Base-by-base conservation (phyloP, 257 asterid genomes). In the Lycium ferocissimum region DNA sequence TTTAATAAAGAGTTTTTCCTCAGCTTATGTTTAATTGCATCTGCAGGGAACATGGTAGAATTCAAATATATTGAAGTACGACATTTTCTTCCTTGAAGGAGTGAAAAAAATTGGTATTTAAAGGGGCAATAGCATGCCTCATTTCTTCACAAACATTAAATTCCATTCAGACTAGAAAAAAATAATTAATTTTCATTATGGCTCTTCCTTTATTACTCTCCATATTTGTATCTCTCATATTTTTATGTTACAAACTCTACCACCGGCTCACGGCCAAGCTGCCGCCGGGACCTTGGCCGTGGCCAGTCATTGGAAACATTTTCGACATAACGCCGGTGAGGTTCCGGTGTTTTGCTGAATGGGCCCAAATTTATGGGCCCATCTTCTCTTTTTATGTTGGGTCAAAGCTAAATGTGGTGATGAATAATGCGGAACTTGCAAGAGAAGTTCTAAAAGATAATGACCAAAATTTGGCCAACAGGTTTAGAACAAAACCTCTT, bases 211-310 rank as follows among this genome's bases (percentile, higher is more conserved):
- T 91, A 0, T 13, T 86, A 1, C 9, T 88, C 65, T 40, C 86
- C 85, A 58, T 88, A 86, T 58, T 90, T 2, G 11, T 85, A 10
- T 17, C 83, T 57, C 58, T 89, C 85, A 7, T 88, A 51, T 71
- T 90, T 87, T 61, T 87, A 40, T 85, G 83, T 81, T 90, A 91
- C 92, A 87, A 87, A 38, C 89, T 93, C 71, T 85, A 82, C 83
- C 87, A 69, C 26, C 85, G 89, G 54, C 80, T 90, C 86, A 91
- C 93, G 4, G 89, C 79, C 84, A 89, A 89, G 61, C 86, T 89
- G 0, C 91, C 89, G 1, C 91, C 91, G 0, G 91, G 91, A 0
- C 91, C 91, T 0, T 85, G 88, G 49, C 88, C 87, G 38, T 45
- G 85, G 57, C 91, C 91, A 7, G 81, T 89, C 37, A 85, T 89